Evolutionary conservation across 306 rosid species (phyloP), one percentile per base, ranked within the genome.

Genomic region (Gynostemma pentaphyllum): DNA sequence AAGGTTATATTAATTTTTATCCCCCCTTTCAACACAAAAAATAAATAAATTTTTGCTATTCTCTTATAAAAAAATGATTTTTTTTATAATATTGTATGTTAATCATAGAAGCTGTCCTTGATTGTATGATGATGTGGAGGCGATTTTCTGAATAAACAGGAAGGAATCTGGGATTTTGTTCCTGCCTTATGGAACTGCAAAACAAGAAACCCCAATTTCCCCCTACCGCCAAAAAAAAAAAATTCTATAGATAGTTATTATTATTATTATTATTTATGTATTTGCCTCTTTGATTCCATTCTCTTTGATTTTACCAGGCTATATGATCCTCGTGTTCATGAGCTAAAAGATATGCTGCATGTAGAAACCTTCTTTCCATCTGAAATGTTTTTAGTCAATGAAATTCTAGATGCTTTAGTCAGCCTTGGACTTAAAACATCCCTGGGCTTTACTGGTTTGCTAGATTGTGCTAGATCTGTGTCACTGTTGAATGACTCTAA

Each of bases 381-480:
- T 64, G 92, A 83, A 12, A 79, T 47, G 30, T 91, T 91, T 77
- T 79, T 68, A 45, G 95, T 74, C 71, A 69, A 81, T 24, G 88
- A 76, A 69, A 72, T 76, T 76, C 70, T 91, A 82, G 98, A 91
- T 50, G 76, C 76, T 73, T 76, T 91, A 75, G 82, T 82, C 68
- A 79, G 67, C 70, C 84, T 91, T 79, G 98, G 98, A 57, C 95
- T 91, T 47, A 74, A 91, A 72, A 85, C 67, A 77, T 80, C 89
- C 72, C 78, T 91, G 75, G 89, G 92, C 24, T 85, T 79, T 72
- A 78, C 87, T 85, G 96, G 98, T 65, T 82, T 91, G 68, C 85
- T 91, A 51, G 98, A 91, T 77, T 83, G 95, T 73, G 98, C 98
- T 50, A 88, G 86, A 76, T 80, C 98, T 50, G 88, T 91, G 65